Base-by-base conservation (phyloP, 2,329 filamentous ascomycete species). In the Ascomycota sp. region DNA sequence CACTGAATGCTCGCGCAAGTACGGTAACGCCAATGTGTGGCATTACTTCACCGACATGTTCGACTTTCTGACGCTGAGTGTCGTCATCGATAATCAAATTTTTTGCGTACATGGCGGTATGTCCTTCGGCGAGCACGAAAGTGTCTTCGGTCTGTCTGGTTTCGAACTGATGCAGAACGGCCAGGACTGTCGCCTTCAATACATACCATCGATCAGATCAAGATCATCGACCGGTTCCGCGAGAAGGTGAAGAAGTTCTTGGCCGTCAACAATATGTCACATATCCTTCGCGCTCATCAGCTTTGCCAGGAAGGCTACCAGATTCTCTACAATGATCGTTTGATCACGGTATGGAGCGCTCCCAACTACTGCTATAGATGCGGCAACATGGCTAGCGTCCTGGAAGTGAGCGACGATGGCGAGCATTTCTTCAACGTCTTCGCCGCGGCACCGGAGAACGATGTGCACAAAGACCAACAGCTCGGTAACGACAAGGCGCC, bases 41-140 rank as follows among this genome's bases (percentile, higher is more conserved):
- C 89, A 98, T 55, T 89, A 95, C 53, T 98, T 98, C 50, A 98
- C 89, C 40, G 89, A 98, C 57, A 95, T 98, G 85, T 98, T 98
- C 55, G 89, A 98, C 57, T 98, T 92, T 53, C 64, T 98, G 38
- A 95, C 86, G 7, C 62, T 98, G 33, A 92, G 81, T 43, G 91
- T 95, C 36, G 86, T 98, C 38, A 98, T 98, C 50, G 92, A 95
- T 51, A 79, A 98, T 53, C 81, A 95, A 52, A 98, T 98, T 40
- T 98, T 98, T 53, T 98, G 89, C 53, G 89, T 98, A 6, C 89
- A 98, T 52, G 89, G 89, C 50, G 83, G 75, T 61, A 53, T 53
- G 48, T 52, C 20, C n/a, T n/a, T n/a, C n/a, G n/a, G n/a, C n/a
- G n/a, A n/a, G n/a, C n/a, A n/a, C n/a, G n/a, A n/a, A n/a, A n/a